Evolutionary conservation across 192 early-diverging fungal species (phyloP).

Genomic region (Coemansia sp.): DNA sequence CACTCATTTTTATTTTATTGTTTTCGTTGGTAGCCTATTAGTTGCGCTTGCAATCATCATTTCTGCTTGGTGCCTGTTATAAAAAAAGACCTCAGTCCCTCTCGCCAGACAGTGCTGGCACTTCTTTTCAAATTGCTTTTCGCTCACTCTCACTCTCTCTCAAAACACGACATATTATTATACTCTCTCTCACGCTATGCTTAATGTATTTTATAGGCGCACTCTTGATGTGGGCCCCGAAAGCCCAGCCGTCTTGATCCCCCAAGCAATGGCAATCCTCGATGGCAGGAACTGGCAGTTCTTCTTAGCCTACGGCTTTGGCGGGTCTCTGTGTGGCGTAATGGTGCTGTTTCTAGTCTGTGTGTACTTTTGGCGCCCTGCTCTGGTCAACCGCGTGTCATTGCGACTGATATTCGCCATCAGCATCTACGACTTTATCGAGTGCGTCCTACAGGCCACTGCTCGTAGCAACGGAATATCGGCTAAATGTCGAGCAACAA

Average conservation of each 20-base stretch:
- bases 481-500: background rate
- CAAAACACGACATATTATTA: background rate
- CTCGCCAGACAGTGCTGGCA: background rate
- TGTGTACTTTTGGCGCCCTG: conserved; percentile 35
- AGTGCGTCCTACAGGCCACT: conserved; percentile 12
- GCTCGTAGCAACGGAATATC: background rate
- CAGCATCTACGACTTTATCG: conserved; percentile 27
- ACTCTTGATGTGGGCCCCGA: conserved; percentile 10
- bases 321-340: conserved; percentile 4
- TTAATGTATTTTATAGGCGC: background rate
- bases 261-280: background rate
- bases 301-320: conserved; percentile 5
- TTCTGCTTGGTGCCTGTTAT: background rate
- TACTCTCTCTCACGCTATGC: background rate
- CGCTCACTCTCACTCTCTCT: background rate
- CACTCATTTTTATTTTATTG: background rate
- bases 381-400: conserved; percentile 35
- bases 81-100: background rate
- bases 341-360: conserved; percentile 23
- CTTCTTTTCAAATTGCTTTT: background rate
- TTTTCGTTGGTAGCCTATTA: background rate
- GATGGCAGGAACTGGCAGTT: conserved; percentile 6
- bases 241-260: background rate
- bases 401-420: conserved; percentile 39
- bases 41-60: background rate